These are phyloP conservation scores for Barnettozyma siamensis DNA, from an alignment of 805 yeast species.

Conservation along the genomic window DNA sequence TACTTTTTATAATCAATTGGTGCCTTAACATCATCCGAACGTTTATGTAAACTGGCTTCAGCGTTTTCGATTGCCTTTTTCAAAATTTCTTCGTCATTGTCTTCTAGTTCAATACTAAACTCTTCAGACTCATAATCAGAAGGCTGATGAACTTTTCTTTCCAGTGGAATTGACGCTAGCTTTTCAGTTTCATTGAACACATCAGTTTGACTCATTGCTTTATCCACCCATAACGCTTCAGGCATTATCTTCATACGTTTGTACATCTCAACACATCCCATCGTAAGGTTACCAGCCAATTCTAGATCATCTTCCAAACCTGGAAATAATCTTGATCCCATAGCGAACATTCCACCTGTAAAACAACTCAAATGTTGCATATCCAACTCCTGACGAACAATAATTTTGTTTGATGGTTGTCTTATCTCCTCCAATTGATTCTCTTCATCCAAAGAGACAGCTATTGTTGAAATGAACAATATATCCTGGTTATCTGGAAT, in stretches of 20 bases:
- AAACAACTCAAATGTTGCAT: slow-evolving; percentile 47
- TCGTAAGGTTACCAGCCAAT: slow-evolving; percentile 38
- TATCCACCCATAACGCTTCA: slow-evolving; percentile 31
- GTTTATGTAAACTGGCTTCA: no score
- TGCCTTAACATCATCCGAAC: neutral
- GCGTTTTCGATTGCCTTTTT: neutral
- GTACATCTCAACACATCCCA: slow-evolving; percentile 44
- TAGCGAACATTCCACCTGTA: slow-evolving; percentile 47
- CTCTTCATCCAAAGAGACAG: slow-evolving; percentile 18
- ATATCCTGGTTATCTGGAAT: slow-evolving; percentile 36
- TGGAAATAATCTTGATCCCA: slow-evolving; percentile 38
- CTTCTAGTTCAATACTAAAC: neutral
- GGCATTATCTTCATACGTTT: slow-evolving; percentile 39
- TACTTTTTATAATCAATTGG: no score
- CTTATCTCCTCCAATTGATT: no score
- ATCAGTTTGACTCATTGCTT: slow-evolving; percentile 19
- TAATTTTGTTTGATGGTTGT: no score
- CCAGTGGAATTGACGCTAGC: slow-evolving; percentile 3
- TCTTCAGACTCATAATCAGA: neutral
- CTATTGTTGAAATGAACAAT: slow-evolving; percentile 24
- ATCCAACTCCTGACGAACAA: slow-evolving; percentile 38
- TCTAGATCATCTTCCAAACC: slow-evolving; percentile 30
- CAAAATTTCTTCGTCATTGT: neutral
- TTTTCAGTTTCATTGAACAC: slow-evolving; percentile 17
- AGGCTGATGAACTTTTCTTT: neutral